Evolutionary conservation across 768 basidiomycete genomes (phyloP).

Genomic region (Dentipellis sp.): DNA sequence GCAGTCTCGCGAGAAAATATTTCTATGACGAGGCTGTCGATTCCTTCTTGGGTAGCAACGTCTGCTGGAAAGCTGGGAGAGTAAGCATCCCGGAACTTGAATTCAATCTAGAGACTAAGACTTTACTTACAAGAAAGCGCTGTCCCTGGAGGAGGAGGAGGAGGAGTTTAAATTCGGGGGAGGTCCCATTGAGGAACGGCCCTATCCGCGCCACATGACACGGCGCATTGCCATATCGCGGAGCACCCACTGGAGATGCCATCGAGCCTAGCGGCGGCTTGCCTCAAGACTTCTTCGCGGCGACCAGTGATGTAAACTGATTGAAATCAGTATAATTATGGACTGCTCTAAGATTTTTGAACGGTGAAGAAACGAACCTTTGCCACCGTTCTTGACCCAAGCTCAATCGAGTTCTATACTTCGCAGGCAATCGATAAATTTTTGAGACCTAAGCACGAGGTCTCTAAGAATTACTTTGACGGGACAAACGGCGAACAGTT

Average conservation of each 20-base stretch:
- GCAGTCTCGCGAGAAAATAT: slow-evolving; percentile 55
- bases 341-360: too few relatives aligned
- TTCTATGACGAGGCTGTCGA: slow-evolving; percentile 27
- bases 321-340: too few relatives aligned
- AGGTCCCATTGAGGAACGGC: too few relatives aligned
- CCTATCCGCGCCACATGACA: too few relatives aligned
- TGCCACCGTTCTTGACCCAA: slow-evolving; percentile 74
- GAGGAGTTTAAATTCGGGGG: too few relatives aligned
- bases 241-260: background rate
- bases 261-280: slow-evolving; percentile 48
- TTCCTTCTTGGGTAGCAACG: slow-evolving; percentile 41
- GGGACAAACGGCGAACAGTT: too few relatives aligned
- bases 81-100: slow-evolving; percentile 25
- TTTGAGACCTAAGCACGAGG: too few relatives aligned
- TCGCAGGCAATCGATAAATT: too few relatives aligned
- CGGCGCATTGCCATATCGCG: too few relatives aligned
- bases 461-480: too few relatives aligned
- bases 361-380: slow-evolving; percentile 54
- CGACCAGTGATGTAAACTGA: slow-evolving; percentile 28
- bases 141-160: background rate
- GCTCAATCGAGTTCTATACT: slow-evolving; percentile 48
- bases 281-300: slow-evolving; percentile 46
- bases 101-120: slow-evolving; percentile 30
- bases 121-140: slow-evolving; percentile 10
- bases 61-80: slow-evolving; percentile 59